These are phyloP conservation scores for Yamadazyma siamensis DNA, from an alignment of 1,139 yeast species.

Conservation along the genomic window DNA sequence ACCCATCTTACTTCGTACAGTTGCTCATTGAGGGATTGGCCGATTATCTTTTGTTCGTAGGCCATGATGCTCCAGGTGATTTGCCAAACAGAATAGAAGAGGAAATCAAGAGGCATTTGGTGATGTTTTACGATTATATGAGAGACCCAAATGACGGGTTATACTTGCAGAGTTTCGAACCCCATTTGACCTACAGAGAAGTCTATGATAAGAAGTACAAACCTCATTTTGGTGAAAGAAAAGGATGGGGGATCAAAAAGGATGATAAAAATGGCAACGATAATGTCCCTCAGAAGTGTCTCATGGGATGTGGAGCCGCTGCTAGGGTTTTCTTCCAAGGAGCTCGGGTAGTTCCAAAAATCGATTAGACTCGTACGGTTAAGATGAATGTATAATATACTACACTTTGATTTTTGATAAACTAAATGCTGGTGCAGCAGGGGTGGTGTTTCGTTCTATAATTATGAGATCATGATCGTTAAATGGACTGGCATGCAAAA, in stretches of 20 bases:
- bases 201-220: constrained; percentile 48
- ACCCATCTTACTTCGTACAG: constrained; percentile 62
- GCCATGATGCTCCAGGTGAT: constrained; percentile 41
- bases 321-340: constrained; percentile 70
- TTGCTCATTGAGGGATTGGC: constrained; percentile 67
- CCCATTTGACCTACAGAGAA: constrained; percentile 51
- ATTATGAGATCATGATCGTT: constrained; percentile 61
- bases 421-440: constrained; percentile 70
- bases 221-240: constrained; percentile 54
- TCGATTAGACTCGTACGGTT: constrained; percentile 11
- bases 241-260: constrained; percentile 48
- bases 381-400: too few species aligned
- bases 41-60: constrained; percentile 54
- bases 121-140: constrained; percentile 54
- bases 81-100: constrained; percentile 33
- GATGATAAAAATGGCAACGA: constrained; percentile 38
- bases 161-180: constrained; percentile 61
- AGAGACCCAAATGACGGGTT: constrained; percentile 58
- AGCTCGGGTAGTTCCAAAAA: constrained; percentile 50
- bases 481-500: constrained; percentile 56
- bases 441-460: constrained; percentile 70
- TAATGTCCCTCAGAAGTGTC: constrained; percentile 47
- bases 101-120: constrained; percentile 49
- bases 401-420: constrained; percentile 61
- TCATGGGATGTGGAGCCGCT: constrained; percentile 66